These are phyloP conservation scores for Arabidopsis hybrid DNA, from an alignment of 441 rosid species.

Conservation along the genomic window DNA sequence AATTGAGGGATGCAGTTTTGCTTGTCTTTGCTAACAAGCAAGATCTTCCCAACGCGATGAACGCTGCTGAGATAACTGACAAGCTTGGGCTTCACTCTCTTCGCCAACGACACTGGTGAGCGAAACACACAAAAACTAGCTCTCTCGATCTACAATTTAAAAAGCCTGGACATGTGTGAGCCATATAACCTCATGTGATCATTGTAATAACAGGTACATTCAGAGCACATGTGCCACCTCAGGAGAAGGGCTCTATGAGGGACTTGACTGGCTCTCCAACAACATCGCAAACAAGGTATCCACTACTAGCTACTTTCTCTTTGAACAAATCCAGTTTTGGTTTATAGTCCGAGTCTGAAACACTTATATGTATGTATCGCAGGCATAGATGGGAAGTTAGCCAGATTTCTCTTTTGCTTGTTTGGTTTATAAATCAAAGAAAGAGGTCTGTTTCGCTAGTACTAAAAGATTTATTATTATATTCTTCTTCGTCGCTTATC, in stretches of 20 bases:
- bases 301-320: background rate
- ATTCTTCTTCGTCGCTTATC: conserved; percentile 28
- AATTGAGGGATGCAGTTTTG: conserved; percentile 54
- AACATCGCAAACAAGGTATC: conserved; percentile 60
- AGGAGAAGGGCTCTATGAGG: conserved; percentile 94
- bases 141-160: background rate
- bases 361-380: background rate
- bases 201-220: conserved; percentile 68
- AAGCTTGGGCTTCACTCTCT: conserved; percentile 62
- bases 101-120: conserved; percentile 56
- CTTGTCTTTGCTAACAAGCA: conserved; percentile 54
- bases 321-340: background rate
- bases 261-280: conserved; percentile 97
- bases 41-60: conserved; percentile 55
- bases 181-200: background rate
- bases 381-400: conserved; percentile 38
- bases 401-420: conserved; percentile 23
- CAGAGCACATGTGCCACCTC: conserved; percentile 98
- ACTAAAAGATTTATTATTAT: conserved; percentile 32
- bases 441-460: conserved; percentile 34
- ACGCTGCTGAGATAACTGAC: conserved; percentile 61
- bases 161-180: background rate
- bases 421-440: conserved; percentile 35
- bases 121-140: background rate
- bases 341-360: background rate